Percentiles rank a stretch among this genome's conserved stretches.
These are phyloP conservation scores for Penicillium paneum DNA, from an alignment of 2,329 filamentous ascomycete genomes.

Conservation along the genomic window DNA sequence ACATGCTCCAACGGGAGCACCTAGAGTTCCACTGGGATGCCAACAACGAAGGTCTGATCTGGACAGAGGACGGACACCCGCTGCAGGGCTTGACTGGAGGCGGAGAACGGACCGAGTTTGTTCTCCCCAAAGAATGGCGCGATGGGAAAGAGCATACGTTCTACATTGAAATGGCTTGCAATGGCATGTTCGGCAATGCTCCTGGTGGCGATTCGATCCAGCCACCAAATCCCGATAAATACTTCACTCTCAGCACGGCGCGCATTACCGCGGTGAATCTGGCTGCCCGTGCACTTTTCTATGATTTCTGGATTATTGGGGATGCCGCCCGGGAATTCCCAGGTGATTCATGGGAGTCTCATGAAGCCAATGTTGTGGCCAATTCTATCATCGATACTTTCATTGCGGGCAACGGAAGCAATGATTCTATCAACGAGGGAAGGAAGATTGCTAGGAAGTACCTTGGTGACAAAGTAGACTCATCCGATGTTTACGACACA, in stretches of 20 bases:
- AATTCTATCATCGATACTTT: slow-evolving; percentile 90
- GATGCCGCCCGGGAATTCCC: slow-evolving; percentile 93
- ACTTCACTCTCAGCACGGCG: slow-evolving; percentile 71
- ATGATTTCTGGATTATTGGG: slow-evolving; percentile 93
- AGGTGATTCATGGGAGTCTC: slow-evolving; percentile 80
- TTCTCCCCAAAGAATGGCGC: slow-evolving; percentile 74
- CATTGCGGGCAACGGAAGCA: slow-evolving; percentile 68
- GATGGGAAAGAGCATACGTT: slow-evolving; percentile 84
- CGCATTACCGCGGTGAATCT: slow-evolving; percentile 88
- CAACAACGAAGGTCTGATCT: slow-evolving; percentile 90
- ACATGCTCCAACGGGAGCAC: slow-evolving; percentile 70
- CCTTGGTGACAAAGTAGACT: slow-evolving; percentile 76
- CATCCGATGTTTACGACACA: slow-evolving; percentile 75
- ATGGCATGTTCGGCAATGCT: slow-evolving; percentile 96
- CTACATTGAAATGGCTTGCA: slow-evolving; percentile 98
- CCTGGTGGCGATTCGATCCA: slow-evolving; percentile 81
- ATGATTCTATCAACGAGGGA: slow-evolving; percentile 73
- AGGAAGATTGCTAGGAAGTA: slow-evolving; percentile 82
- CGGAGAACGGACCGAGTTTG: slow-evolving; percentile 86
- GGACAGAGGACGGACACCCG: slow-evolving; percentile 84
- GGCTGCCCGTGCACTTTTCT: slow-evolving; percentile 74
- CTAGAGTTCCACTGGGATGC: slow-evolving; percentile 97
- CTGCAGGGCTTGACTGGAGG: slow-evolving; percentile 89
- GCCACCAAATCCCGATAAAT: slow-evolving; percentile 79
- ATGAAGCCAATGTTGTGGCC: slow-evolving; percentile 76